Percentiles rank a stretch among this genome's conserved stretches.
These are phyloP conservation scores for Solanum bulbocastanum DNA, from an alignment of 257 asterid genomes.

Conservation along the genomic window DNA sequence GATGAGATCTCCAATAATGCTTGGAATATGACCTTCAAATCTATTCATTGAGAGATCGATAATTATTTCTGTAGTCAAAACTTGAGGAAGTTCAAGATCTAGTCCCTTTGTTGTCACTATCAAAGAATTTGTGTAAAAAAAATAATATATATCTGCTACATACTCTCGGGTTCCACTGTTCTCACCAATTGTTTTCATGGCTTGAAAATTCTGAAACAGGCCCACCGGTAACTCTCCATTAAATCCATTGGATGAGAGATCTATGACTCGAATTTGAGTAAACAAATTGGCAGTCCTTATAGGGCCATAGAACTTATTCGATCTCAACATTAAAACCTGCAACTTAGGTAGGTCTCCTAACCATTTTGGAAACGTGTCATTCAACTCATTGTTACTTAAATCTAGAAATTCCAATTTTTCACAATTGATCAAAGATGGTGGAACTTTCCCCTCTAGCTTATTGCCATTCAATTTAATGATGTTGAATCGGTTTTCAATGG, in stretches of 20 bases:
- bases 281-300: neutral
- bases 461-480: neutral
- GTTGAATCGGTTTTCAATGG: neutral
- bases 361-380: neutral
- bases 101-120: neutral
- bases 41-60: neutral
- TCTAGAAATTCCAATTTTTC: neutral
- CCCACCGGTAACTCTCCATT: neutral
- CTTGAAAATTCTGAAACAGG: no score
- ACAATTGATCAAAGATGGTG: neutral
- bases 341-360: neutral
- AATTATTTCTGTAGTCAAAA: neutral
- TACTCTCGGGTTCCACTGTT: no score
- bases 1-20: neutral
- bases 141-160: no score
- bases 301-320: neutral
- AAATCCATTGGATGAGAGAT: neutral
- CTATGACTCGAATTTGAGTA: neutral
- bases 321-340: neutral
- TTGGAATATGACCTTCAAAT: neutral
- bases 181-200: no score
- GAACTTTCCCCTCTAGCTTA: neutral
- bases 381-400: neutral
- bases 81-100: no score
- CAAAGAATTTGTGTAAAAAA: no score